phyloP scores from a whole-genome alignment of 1,139 yeast genomes.

The Pneumocystis murina region DNA sequence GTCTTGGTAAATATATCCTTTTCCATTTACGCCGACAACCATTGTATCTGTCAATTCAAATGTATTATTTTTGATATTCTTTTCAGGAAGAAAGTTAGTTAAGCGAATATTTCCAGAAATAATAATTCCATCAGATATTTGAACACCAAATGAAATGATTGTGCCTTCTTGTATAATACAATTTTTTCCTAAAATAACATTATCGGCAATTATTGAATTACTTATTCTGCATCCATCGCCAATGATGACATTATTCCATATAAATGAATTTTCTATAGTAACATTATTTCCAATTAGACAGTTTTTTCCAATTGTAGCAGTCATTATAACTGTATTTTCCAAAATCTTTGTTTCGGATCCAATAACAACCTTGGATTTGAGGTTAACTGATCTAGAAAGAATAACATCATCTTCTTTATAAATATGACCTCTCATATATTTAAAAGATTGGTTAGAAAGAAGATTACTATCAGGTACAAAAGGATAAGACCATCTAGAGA shows the following conservation, averaged over 20 bases:
- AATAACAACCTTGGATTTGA: constrained; percentile 59
- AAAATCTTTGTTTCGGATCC: constrained; percentile 39
- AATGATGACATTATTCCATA: constrained; percentile 71
- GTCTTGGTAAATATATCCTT: constrained; percentile 42
- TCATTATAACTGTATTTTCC: constrained; percentile 38
- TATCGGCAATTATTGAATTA: constrained; percentile 55
- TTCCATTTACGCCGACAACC: constrained; percentile 45
- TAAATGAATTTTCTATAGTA: constrained; percentile 51
- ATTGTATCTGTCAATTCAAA: constrained; percentile 23
- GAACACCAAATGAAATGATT: constrained; percentile 66
- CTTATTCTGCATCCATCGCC: constrained; percentile 47
- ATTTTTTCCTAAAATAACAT: constrained; percentile 39
- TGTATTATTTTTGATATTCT: constrained; percentile 19
- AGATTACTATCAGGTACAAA: constrained; percentile 75
- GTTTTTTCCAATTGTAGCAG: constrained; percentile 69
- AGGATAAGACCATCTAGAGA: constrained; percentile 88
- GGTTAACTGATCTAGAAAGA: constrained; percentile 83
- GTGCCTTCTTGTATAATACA: constrained; percentile 48
- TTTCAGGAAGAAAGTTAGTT: constrained; percentile 16
- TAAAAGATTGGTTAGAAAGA: constrained; percentile 52
- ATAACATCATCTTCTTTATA: constrained; percentile 70
- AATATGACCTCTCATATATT: constrained; percentile 68
- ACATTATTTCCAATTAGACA: constrained; percentile 75
- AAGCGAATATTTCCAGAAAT: constrained; percentile 17
- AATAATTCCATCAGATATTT: constrained; percentile 33